phyloP scores from a whole-genome alignment of 202 grass and related monocot genomes.

The Tripidium arundinaceum region DNA sequence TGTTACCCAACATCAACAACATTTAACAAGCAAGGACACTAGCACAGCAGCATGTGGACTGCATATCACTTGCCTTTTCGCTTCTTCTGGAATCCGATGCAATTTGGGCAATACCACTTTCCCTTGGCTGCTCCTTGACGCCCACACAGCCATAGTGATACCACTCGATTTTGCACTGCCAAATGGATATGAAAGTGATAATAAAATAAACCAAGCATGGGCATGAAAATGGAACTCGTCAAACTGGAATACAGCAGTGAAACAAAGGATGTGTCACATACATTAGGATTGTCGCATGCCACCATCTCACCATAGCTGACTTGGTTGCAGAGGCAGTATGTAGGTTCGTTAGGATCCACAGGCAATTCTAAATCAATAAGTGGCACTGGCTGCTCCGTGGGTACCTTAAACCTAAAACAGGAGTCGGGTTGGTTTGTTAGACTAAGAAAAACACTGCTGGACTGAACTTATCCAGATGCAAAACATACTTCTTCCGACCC shows the following conservation, averaged over 20 bases:
- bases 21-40: too few relatives aligned
- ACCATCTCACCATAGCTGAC: constrained; percentile 96
- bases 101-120: constrained; percentile 90
- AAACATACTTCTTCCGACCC: constrained; percentile 86
- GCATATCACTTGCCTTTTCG: constrained; percentile 63
- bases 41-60: not conserved
- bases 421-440: constrained; percentile 11
- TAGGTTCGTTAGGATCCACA: constrained; percentile 95
- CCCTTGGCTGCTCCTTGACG: constrained; percentile 86
- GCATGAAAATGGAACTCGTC: not conserved
- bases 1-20: too few relatives aligned
- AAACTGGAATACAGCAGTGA: not conserved
- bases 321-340: constrained; percentile 93
- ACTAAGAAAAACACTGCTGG: not conserved
- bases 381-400: constrained; percentile 48
- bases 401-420: constrained; percentile 56
- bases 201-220: not conserved
- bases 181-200: not conserved
- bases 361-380: constrained; percentile 80
- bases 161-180: constrained; percentile 99
- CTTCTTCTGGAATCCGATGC: constrained; percentile 65
- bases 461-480: constrained; percentile 12
- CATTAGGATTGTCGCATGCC: constrained; percentile 75
- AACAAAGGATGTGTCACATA: constrained; percentile 26
- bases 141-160: constrained; percentile 86